Evolutionary conservation across 2,329 filamentous ascomycete species (phyloP).

Genomic region (Colletotrichum orbiculare): DNA sequence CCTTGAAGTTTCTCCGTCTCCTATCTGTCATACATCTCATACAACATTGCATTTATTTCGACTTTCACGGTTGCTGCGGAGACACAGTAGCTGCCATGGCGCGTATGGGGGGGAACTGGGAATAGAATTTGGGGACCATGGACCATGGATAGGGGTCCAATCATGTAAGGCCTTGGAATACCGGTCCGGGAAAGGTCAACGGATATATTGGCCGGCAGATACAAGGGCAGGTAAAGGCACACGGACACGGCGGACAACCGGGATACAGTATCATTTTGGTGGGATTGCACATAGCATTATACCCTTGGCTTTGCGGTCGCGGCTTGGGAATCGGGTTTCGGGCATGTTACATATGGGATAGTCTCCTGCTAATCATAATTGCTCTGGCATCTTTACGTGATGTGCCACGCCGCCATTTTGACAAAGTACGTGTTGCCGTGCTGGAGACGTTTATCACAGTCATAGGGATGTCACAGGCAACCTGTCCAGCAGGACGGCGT

Average conservation of each 20-base stretch:
- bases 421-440: too few species aligned
- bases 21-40: slow-evolving; percentile 21
- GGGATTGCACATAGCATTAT: slow-evolving; percentile 39
- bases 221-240: slow-evolving; percentile 2
- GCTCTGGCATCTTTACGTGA: slow-evolving; percentile 20
- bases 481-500: too few species aligned
- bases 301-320: slow-evolving; percentile 35
- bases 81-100: slow-evolving; percentile 3
- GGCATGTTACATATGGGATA: slow-evolving; percentile 35
- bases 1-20: not conserved
- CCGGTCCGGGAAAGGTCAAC: not conserved
- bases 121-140: slow-evolving; percentile 9
- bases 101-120: not conserved
- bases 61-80: slow-evolving; percentile 6
- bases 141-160: not conserved
- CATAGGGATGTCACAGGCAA: too few species aligned
- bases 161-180: too few species aligned
- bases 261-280: slow-evolving; percentile 31
- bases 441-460: too few species aligned
- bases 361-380: slow-evolving; percentile 38
- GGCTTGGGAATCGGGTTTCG: slow-evolving; percentile 29
- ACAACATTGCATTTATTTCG: slow-evolving; percentile 24
- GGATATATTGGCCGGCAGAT: slow-evolving; percentile 6
- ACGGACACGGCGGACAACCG: slow-evolving; percentile 8
- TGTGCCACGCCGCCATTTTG: too few species aligned